Conservation (phyloP, 768 basidiomycete species). For the Lactarius evosmus region DNA sequence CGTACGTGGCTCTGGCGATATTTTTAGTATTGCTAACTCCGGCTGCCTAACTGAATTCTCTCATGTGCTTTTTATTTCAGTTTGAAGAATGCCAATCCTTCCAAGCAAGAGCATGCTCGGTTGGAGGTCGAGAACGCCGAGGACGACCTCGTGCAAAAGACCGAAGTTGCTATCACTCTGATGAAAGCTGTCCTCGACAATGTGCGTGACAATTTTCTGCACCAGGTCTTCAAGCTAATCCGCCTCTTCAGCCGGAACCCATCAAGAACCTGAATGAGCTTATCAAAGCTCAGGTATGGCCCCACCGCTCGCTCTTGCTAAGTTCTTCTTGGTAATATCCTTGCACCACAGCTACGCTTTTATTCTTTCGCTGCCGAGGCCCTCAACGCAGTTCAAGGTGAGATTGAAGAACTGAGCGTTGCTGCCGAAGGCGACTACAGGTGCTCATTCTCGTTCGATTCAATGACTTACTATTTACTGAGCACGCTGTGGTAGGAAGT, state of each 20-base stretch:
- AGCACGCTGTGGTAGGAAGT: conserved; percentile 55
- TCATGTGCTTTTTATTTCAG: conserved; percentile 39
- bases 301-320: not conserved
- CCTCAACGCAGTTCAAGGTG: conserved; percentile 77
- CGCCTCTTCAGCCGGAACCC: conserved; percentile 74
- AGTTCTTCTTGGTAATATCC: not conserved
- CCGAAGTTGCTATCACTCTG: conserved; percentile 92
- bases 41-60: not conserved
- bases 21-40: not conserved
- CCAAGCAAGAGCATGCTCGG: conserved; percentile 86
- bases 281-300: conserved; percentile 76
- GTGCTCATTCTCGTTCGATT: conserved; percentile 36
- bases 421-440: conserved; percentile 96
- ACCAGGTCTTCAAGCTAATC: not conserved
- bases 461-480: not conserved
- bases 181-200: conserved; percentile 99
- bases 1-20: conserved; percentile 44
- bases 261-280: conserved; percentile 92
- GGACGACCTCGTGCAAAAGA: conserved; percentile 96
- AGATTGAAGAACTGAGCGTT: conserved; percentile 89
- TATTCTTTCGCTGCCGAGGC: conserved; percentile 77
- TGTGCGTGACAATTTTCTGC: conserved; percentile 46
- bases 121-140: conserved; percentile 92
- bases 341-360: conserved; percentile 56
- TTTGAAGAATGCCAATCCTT: conserved; percentile 69